These are phyloP conservation scores for Helicocarpus griseus DNA, from an alignment of 2,329 filamentous ascomycete genomes.

Conservation along the genomic window DNA sequence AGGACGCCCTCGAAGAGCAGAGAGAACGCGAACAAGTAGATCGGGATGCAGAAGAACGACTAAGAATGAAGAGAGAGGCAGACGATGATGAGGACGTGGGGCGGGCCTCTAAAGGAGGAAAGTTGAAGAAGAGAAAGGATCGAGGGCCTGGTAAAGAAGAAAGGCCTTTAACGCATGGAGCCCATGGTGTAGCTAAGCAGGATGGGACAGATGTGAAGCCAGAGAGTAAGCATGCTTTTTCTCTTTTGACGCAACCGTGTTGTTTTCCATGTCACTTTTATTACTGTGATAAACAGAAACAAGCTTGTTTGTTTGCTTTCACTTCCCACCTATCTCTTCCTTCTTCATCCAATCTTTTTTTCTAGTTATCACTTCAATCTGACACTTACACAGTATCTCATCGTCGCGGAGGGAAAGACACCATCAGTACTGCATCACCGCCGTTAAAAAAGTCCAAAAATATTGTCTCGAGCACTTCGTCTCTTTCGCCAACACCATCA, in stretches of 20 bases:
- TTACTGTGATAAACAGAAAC: not conserved
- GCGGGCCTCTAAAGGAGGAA: conserved; percentile 45
- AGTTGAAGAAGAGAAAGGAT: conserved; percentile 73
- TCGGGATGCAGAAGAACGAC: conserved; percentile 41
- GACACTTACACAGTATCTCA: conserved; percentile 4
- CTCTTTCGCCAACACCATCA: conserved; percentile 28
- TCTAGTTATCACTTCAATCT: not conserved
- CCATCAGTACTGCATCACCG: conserved; percentile 23
- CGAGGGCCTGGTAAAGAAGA: conserved; percentile 52
- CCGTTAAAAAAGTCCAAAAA: conserved; percentile 30
- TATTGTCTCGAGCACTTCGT: conserved; percentile 27
- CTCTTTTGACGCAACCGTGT: not conserved
- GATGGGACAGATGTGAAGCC: conserved; percentile 51
- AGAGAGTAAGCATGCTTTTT: conserved; percentile 38
- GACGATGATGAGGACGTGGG: conserved; percentile 36
- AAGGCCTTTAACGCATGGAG: conserved; percentile 50
- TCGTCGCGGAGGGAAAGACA: conserved; percentile 12
- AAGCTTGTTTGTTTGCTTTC: not conserved
- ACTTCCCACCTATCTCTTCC: not conserved
- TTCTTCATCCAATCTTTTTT: not conserved
- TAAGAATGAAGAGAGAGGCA: conserved; percentile 35
- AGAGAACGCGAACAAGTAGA: conserved; percentile 38
- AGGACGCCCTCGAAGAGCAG: conserved; percentile 46
- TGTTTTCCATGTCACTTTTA: not conserved
- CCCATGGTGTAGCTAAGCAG: conserved; percentile 54